phyloP scores from a whole-genome alignment of 2,329 filamentous ascomycete genomes.

The Scopulariopsis brevicaulis region DNA sequence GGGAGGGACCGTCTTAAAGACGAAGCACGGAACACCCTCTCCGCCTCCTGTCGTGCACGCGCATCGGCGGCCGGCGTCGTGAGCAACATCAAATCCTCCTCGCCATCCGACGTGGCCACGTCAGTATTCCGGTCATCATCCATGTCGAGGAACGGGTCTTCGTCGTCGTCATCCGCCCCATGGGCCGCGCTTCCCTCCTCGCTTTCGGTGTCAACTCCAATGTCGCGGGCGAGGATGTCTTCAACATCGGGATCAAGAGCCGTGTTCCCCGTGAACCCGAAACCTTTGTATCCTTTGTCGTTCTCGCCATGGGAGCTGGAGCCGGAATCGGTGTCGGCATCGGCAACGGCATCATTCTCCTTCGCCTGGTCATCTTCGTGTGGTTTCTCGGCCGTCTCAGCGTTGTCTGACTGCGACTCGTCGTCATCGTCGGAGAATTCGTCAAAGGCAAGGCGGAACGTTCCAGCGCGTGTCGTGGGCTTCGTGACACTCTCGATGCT shows the following conservation, averaged over 20 bases:
- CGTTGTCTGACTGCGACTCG: conserved; percentile 12
- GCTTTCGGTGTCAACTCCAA: conserved; percentile 17
- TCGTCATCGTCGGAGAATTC: conserved; percentile 10
- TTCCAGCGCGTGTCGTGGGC: conserved; percentile 9
- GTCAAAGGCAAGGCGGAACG: conserved; percentile 11
- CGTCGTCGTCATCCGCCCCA: conserved; percentile 29
- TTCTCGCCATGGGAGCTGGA: conserved; percentile 22
- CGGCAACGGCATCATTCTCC: conserved; percentile 13
- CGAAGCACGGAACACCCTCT: conserved; percentile 42
- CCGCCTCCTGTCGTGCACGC: conserved; percentile 41
- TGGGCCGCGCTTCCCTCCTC: conserved; percentile 25
- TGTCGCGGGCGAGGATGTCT: conserved; percentile 7
- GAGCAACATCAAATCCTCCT: conserved; percentile 36
- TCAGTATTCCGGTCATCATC: conserved; percentile 15
- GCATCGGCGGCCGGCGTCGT: conserved; percentile 42
- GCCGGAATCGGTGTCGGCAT: conserved; percentile 18
- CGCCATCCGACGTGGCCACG: conserved; percentile 27
- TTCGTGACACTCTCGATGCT: conserved; percentile 6
- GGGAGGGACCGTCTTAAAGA: conserved; percentile 28
- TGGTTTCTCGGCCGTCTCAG: conserved; percentile 18
- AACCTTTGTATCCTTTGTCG: conserved; percentile 13
- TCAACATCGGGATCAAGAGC: conserved; percentile 10
- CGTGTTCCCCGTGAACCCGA: conserved; percentile 14
- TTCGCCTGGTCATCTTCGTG: conserved; percentile 21
- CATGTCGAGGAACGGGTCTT: conserved; percentile 21